Evolutionary conservation across 257 asterid species (phyloP).

Genomic region (Solanum tarijense): DNA sequence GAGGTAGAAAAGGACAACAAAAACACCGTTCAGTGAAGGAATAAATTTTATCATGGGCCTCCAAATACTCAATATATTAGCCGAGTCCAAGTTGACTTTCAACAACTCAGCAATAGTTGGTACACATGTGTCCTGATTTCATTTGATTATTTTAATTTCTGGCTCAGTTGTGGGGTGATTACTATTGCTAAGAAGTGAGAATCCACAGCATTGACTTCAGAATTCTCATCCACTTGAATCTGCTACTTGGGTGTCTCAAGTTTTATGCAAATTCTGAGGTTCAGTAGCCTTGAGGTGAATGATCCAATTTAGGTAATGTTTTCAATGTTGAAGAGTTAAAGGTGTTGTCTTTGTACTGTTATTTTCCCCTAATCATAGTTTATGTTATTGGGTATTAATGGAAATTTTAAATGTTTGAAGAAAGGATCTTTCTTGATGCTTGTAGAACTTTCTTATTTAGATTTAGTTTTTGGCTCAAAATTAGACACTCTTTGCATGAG

Average conservation of each 20-base stretch:
- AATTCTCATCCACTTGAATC: constrained; percentile 2
- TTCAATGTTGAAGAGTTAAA: neutral
- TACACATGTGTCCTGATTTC: neutral
- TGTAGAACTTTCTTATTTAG: neutral
- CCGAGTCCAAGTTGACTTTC: neutral
- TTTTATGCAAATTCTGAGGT: neutral
- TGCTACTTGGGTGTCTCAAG: constrained; percentile 1
- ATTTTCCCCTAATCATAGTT: neutral
- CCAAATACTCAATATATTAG: neutral
- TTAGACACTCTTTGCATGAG: neutral
- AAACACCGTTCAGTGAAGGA: neutral
- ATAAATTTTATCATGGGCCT: neutral
- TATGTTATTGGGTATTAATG: neutral
- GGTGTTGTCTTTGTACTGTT: neutral
- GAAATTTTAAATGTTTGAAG: neutral
- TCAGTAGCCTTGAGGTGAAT: neutral
- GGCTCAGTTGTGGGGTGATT: neutral
- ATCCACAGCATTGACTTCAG: neutral
- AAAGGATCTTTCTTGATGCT: neutral
- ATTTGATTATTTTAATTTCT: neutral
- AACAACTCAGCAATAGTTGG: neutral
- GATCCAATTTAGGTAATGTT: neutral
- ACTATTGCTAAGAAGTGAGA: neutral
- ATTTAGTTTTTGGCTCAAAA: neutral
- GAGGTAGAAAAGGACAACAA: neutral